Base-by-base conservation (phyloP, 2,329 filamentous ascomycete genomes). In the Scedosporium apiospermum region DNA sequence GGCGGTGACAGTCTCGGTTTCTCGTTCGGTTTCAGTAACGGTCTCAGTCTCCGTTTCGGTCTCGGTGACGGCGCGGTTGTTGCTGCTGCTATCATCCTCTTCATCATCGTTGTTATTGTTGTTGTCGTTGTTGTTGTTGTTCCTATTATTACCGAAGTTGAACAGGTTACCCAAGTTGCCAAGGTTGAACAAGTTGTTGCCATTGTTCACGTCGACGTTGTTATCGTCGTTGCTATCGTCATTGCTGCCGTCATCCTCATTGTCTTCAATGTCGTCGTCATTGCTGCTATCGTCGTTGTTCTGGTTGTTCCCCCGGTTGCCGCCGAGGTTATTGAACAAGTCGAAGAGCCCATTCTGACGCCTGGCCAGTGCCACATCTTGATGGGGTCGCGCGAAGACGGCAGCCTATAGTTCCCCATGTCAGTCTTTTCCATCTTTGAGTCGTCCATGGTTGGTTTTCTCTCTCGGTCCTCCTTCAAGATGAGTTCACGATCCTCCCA, bases 231-330 rank as follows among this genome's bases (percentile, higher is more conserved):
- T 57, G 42, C 26, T 55, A 14, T 51, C 57, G 18, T 51, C 57
- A n/a, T 34, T 51, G 18, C 6, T 27, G 27, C 21, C 23, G 55
- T 34, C 16, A 21, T 27, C 18, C 6, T 12, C 38, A 16, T 10
- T 16, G 57, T 58, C 21, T n/a, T 58, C 55, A 9, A 3, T 44
- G 5, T 27, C 41, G 12, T 51, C 41, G 14, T 53, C 64, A 6
- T 46, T 41, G 26, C 18, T 21, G 26, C 4, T 27, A 38, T 46
- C 62, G 30, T 62, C 23, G 16, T 57, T 30, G 30, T 57, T 58
- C 42, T 62, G 60, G 18, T 63, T 60, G 41, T 61, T 61, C 18
- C 62, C 62, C 58, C 57, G 63, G 55, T 60, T 60, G 41, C 63
- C 63, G 53, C 59, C 51, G 55, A 65, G 46, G 63, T 63, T 51